Evolutionary conservation across 305 asterid genomes (phyloP).

Genomic region (Fraxinus albicans): DNA sequence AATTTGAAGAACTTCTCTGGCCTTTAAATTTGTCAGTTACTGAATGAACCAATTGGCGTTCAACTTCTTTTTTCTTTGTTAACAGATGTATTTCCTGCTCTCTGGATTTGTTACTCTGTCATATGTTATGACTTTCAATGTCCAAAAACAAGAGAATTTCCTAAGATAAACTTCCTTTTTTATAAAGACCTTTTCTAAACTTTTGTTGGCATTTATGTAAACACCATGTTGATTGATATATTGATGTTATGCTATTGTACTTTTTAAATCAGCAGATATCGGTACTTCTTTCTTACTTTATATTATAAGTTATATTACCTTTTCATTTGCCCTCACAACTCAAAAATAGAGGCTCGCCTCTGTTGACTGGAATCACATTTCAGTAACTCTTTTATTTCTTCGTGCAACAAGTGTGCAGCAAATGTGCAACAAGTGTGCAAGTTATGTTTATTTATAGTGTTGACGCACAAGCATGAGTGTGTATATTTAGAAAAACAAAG

Average conservation of each 20-base stretch:
- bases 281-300: constrained; percentile 18
- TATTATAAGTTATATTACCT: background rate
- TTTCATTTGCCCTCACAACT: background rate
- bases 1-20: background rate
- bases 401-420: background rate
- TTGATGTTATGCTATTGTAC: background rate
- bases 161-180: background rate
- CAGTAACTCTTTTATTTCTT: background rate
- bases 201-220: background rate
- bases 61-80: background rate
- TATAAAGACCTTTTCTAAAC: background rate
- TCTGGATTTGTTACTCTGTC: background rate
- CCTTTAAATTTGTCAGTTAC: background rate
- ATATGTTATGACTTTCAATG: background rate
- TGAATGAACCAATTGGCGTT: background rate
- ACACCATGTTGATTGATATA: background rate
- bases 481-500: background rate
- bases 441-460: background rate
- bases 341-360: background rate
- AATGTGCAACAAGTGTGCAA: background rate
- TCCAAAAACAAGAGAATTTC: background rate
- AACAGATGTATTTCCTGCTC: background rate
- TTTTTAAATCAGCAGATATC: background rate
- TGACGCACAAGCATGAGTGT: background rate
- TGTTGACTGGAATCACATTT: background rate